These are phyloP conservation scores for Phytophthora ramorum DNA, from an alignment of 352 stramenopile species.

Conservation along the genomic window DNA sequence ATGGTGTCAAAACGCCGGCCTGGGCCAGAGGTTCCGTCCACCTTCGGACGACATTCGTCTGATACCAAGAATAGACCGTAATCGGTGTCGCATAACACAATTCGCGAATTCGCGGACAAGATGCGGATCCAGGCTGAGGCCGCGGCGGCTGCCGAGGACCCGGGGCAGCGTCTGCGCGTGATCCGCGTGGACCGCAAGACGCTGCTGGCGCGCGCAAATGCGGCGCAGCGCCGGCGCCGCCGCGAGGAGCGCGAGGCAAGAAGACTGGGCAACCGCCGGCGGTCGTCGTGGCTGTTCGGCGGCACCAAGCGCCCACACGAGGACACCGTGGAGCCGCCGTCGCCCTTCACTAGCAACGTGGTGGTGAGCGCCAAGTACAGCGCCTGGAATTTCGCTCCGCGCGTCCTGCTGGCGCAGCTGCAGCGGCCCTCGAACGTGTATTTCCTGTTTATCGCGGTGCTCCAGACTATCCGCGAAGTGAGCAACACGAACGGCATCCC, in stretches of 20 bases:
- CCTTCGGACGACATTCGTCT: constrained; percentile 13
- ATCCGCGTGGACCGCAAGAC: constrained; percentile 56
- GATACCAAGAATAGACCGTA: constrained; percentile 18
- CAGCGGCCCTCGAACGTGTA: constrained; percentile 85
- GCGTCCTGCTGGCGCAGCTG: constrained; percentile 77
- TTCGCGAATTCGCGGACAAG: constrained; percentile 2
- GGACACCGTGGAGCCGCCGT: constrained; percentile 30
- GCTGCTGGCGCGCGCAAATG: constrained; percentile 29
- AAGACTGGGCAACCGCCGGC: constrained; percentile 20
- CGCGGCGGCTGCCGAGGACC: constrained; percentile 9
- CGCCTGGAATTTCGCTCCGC: constrained; percentile 75
- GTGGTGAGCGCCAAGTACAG: constrained; percentile 89
- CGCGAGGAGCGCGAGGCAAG: constrained; percentile 32
- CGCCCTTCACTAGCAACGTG: constrained; percentile 67
- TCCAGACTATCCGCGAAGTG: constrained; percentile 86
- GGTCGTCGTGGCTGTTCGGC: constrained; percentile 40
- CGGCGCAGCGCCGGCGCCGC: constrained; percentile 22
- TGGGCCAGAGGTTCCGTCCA: neutral
- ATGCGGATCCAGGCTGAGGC: constrained; percentile 34
- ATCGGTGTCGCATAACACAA: constrained; percentile 20
- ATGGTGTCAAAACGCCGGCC: constrained; percentile 23
- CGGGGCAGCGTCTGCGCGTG: constrained; percentile 32
- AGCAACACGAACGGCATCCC: constrained; percentile 89
- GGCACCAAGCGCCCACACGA: constrained; percentile 16
- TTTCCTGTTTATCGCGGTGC: constrained; percentile 86